Conservation (phyloP, 257 asterid species). For the Plantago major region DNA sequence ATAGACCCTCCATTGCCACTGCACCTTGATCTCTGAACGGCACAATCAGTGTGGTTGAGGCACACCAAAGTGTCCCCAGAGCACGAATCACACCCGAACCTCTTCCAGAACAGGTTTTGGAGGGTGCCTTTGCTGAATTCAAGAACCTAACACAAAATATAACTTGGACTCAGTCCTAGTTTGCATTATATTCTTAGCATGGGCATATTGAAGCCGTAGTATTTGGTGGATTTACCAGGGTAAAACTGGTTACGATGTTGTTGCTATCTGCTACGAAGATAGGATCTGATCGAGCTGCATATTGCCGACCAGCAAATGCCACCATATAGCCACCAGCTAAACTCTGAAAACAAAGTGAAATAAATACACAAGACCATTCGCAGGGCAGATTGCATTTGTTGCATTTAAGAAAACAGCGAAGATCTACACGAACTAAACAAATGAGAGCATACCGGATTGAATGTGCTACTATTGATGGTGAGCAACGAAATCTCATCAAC, state of each 20-base stretch:
- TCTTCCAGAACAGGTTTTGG: constrained; percentile 79
- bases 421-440: neutral
- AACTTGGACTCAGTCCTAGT: no score
- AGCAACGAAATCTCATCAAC: constrained; percentile 95
- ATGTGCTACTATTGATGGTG: constrained; percentile 51
- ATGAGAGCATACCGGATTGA: constrained; percentile 35
- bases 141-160: constrained; percentile 50
- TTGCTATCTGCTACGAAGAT: constrained; percentile 58
- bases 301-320: constrained; percentile 84
- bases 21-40: constrained; percentile 53
- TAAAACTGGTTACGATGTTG: constrained; percentile 67
- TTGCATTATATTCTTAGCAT: no score
- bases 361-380: neutral
- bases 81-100: constrained; percentile 69
- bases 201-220: no score
- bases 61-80: constrained; percentile 50
- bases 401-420: neutral
- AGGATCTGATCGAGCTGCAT: constrained; percentile 86
- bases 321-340: constrained; percentile 72
- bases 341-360: constrained; percentile 31
- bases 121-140: constrained; percentile 81
- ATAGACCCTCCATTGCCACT: constrained; percentile 52
- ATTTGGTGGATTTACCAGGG: constrained; percentile 51
- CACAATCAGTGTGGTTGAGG: constrained; percentile 81
- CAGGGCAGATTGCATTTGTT: neutral